Evolutionary conservation across 179 eudicot genomes (phyloP).

Genomic region (Carnegiea gigantea): DNA sequence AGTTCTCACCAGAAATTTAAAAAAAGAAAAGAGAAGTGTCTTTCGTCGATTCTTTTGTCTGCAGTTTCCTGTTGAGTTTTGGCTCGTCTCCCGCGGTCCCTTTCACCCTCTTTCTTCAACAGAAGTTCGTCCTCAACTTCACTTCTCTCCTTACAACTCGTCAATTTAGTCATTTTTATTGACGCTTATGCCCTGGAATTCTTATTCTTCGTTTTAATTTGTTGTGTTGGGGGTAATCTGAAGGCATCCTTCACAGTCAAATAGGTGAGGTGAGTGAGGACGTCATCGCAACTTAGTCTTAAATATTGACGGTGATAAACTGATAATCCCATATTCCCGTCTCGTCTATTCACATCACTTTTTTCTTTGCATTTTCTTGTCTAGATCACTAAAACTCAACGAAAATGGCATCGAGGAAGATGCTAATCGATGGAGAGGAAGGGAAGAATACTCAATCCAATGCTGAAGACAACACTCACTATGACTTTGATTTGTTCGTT

Average conservation of each 20-base stretch:
- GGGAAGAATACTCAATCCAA: neutral
- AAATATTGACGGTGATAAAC: neutral
- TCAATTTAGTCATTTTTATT: neutral
- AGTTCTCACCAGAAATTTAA: no score
- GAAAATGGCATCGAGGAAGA: slow-evolving; percentile 53
- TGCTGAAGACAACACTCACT: slow-evolving; percentile 39
- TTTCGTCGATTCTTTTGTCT: neutral
- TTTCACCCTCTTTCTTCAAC: neutral
- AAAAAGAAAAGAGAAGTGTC: no score
- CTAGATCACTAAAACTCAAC: neutral
- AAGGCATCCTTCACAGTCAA: neutral
- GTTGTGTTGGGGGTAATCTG: neutral
- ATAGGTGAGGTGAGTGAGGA: neutral
- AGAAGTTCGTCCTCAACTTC: neutral
- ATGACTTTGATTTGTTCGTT: slow-evolving; percentile 90
- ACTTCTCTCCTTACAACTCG: neutral
- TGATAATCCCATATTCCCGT: neutral
- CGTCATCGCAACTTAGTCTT: neutral
- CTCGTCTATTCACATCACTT: neutral
- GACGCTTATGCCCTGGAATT: neutral
- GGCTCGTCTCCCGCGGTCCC: neutral
- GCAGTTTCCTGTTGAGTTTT: neutral
- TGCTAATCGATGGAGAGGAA: slow-evolving; percentile 64
- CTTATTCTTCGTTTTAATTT: neutral
- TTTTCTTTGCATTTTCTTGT: neutral